phyloP scores from a whole-genome alignment of 2,329 filamentous ascomycete species.

The Alternaria solani region DNA sequence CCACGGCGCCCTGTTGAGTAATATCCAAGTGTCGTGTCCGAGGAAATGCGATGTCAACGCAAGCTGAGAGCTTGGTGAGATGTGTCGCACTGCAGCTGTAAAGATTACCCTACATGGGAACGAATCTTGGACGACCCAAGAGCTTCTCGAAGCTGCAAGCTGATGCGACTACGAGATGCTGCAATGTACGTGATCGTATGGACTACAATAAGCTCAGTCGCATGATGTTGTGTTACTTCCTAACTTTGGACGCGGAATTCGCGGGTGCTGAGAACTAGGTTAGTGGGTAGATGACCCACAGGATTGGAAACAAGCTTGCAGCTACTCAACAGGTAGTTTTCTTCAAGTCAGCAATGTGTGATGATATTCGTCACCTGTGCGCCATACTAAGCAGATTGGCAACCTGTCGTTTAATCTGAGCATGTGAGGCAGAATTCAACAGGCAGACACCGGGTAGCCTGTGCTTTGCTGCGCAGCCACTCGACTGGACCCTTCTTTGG shows the following conservation, averaged over 20 bases:
- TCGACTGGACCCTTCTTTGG: neutral
- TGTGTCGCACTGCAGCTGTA: neutral
- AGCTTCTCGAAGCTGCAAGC: neutral
- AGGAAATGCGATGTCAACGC: neutral
- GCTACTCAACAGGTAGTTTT: neutral
- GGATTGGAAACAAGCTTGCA: neutral
- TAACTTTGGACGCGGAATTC: neutral
- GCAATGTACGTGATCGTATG: neutral
- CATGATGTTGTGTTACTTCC: neutral
- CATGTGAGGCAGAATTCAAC: neutral
- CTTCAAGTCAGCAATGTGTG: slow-evolving; percentile 1
- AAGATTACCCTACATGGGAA: slow-evolving; percentile 1
- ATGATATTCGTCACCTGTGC: neutral
- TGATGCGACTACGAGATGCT: neutral
- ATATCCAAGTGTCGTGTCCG: neutral
- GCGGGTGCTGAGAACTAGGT: neutral
- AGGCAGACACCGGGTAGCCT: neutral
- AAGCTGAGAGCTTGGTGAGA: neutral
- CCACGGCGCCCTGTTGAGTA: neutral
- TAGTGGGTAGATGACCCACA: neutral
- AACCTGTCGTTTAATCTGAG: neutral
- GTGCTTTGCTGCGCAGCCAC: neutral
- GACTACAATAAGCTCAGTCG: neutral
- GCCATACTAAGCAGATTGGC: neutral
- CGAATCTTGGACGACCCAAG: neutral